Evolutionary conservation across 2,329 filamentous ascomycete genomes (phyloP).

Genomic region (Amphichorda felina): DNA sequence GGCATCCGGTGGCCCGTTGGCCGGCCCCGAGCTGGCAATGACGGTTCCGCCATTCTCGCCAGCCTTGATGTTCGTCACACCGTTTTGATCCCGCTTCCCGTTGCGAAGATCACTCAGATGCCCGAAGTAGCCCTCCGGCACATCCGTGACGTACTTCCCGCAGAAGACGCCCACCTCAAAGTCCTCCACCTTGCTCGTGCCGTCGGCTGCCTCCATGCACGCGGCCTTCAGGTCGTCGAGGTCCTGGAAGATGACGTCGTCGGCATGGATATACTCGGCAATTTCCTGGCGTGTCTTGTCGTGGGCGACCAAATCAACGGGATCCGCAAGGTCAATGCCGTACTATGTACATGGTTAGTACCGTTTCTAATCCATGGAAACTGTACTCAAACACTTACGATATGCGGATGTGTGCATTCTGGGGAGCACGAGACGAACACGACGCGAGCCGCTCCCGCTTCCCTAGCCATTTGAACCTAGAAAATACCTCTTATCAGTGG

Average conservation of each 20-base stretch:
- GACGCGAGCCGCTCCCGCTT: conserved; percentile 71
- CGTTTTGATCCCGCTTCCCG: conserved; percentile 31
- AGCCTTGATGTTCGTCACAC: not conserved
- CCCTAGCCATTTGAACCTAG: conserved; percentile 56
- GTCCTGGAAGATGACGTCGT: conserved; percentile 43
- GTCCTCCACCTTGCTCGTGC: conserved; percentile 34
- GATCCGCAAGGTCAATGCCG: conserved; percentile 34
- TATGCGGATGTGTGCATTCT: conserved; percentile 74
- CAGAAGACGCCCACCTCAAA: conserved; percentile 93
- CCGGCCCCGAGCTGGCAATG: conserved; percentile 29
- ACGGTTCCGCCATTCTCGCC: not conserved
- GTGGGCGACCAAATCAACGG: conserved; percentile 27
- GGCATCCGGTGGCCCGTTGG: conserved; percentile 31
- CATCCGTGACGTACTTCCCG: conserved; percentile 73
- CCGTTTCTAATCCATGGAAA: not conserved
- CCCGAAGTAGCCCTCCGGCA: conserved; percentile 71
- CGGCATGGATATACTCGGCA: conserved; percentile 25
- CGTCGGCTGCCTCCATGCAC: conserved; percentile 59
- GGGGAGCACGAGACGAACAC: conserved; percentile 77
- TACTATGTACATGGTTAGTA: conserved; percentile 14
- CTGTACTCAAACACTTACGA: conserved; percentile 42
- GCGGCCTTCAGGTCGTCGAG: conserved; percentile 71
- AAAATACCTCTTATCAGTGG: not conserved
- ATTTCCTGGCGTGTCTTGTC: conserved; percentile 26
- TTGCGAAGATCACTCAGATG: conserved; percentile 63